Evolutionary conservation across 306 rosid species (phyloP).

Genomic region (Leucaena leucocephala): DNA sequence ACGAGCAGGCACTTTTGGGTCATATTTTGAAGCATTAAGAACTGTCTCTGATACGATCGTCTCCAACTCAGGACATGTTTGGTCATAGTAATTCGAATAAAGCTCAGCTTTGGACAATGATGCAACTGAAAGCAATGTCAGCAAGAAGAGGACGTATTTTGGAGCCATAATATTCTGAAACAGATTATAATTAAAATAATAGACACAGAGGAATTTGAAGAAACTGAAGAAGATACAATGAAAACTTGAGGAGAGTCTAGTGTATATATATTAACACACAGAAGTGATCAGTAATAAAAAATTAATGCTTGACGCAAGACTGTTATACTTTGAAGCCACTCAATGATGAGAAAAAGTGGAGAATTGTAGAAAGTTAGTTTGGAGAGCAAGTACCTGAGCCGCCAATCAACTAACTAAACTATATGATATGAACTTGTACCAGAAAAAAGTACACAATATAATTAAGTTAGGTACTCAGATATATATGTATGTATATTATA

Average conservation of each 20-base stretch:
- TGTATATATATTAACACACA: neutral
- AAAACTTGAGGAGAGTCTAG: neutral
- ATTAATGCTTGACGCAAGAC: neutral
- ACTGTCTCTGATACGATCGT: conserved; percentile 61
- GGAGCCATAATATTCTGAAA: neutral
- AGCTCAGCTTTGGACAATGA: conserved; percentile 39
- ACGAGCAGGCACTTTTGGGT: conserved; percentile 74
- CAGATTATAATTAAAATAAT: neutral
- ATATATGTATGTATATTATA: neutral
- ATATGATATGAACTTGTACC: neutral
- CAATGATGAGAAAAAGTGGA: neutral
- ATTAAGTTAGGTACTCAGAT: neutral
- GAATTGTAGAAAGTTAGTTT: neutral
- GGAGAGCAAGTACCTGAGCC: neutral
- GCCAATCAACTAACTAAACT: neutral
- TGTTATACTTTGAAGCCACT: conserved; percentile 1
- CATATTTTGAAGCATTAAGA: conserved; percentile 54
- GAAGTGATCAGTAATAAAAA: neutral
- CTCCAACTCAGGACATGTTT: conserved; percentile 65
- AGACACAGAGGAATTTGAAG: neutral
- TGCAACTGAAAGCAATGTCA: neutral
- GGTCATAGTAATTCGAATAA: conserved; percentile 46
- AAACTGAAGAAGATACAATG: neutral
- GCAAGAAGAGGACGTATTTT: neutral
- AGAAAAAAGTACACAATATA: neutral